Evolutionary conservation across 1,139 yeast genomes (phyloP).

Genomic region (Yarrowia galli): DNA sequence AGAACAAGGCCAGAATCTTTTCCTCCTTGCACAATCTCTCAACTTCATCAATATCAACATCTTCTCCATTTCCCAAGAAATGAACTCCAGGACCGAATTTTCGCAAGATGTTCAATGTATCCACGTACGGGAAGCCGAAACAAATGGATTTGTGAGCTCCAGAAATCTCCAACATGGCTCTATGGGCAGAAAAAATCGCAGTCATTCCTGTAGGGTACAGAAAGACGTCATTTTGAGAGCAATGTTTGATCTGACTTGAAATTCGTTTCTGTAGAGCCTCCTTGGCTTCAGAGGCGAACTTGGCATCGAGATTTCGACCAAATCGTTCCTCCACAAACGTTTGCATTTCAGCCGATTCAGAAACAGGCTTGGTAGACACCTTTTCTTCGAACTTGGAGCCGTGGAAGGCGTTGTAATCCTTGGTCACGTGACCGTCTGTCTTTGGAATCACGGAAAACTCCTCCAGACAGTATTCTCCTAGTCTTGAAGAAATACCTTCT

Average conservation of each 20-base stretch:
- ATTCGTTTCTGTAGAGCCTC: constrained; percentile 75
- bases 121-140: constrained; percentile 95
- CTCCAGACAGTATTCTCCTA: constrained; percentile 81
- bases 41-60: constrained; percentile 68
- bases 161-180: constrained; percentile 59
- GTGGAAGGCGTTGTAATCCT: constrained; percentile 25
- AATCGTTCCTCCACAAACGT: constrained; percentile 85
- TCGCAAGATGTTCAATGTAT: constrained; percentile 80
- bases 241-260: constrained; percentile 67
- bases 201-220: constrained; percentile 95
- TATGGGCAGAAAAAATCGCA: constrained; percentile 82
- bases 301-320: constrained; percentile 84
- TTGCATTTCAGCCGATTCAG: constrained; percentile 60
- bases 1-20: constrained; percentile 71
- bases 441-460: constrained; percentile 56
- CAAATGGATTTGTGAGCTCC: constrained; percentile 69
- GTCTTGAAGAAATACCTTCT: constrained; percentile 88
- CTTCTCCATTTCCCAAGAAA: constrained; percentile 86
- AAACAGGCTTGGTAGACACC: background rate
- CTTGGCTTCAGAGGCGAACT: constrained; percentile 79
- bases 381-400: constrained; percentile 9
- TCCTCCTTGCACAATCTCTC: constrained; percentile 72
- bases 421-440: background rate
- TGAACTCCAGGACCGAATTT: constrained; percentile 87
- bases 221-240: constrained; percentile 67